phyloP scores from a whole-genome alignment of 2,329 filamentous ascomycete species.

The Cordyceps militaris region DNA sequence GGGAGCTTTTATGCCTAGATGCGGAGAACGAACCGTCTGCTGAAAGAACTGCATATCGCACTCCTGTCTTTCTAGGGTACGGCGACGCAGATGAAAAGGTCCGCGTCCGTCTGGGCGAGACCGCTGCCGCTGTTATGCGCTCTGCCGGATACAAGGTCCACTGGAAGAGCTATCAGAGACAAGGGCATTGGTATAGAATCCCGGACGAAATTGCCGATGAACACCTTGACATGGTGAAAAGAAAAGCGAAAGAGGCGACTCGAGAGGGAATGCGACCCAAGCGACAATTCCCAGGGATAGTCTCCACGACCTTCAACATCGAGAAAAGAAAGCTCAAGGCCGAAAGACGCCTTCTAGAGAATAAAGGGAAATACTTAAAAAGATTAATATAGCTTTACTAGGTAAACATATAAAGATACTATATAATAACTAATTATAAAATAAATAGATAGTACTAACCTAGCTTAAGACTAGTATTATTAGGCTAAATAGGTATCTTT shows the following conservation, averaged over 20 bases:
- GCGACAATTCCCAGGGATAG: conserved; percentile 13
- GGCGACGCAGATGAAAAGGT: conserved; percentile 34
- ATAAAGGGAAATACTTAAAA: conserved; percentile 13
- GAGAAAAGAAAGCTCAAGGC: conserved; percentile 5
- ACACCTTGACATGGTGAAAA: conserved; percentile 13
- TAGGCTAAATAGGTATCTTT: not conserved
- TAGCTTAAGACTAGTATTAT: not conserved
- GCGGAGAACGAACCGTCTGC: not conserved
- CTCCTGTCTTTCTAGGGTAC: conserved; percentile 38
- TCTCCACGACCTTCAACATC: conserved; percentile 14
- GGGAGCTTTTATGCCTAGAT: conserved; percentile 1
- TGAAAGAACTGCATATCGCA: conserved; percentile 16
- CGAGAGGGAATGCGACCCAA: conserved; percentile 10
- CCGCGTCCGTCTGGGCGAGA: conserved; percentile 24
- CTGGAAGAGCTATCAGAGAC: conserved; percentile 32
- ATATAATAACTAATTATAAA: conserved; percentile 13
- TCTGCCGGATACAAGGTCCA: conserved; percentile 27
- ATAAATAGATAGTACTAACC: not conserved
- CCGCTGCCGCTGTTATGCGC: conserved; percentile 23
- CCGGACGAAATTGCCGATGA: conserved; percentile 36
- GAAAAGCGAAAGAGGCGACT: conserved; percentile 12
- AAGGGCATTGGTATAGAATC: conserved; percentile 42
- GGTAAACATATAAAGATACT: conserved; percentile 16
- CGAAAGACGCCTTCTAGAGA: conserved; percentile 7
- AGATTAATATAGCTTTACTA: conserved; percentile 15